Percentiles rank a stretch among this genome's conserved stretches.
Conservation (phyloP, 495 filamentous ascomycete genomes). For the Hyaloscypha hepaticicola region DNA sequence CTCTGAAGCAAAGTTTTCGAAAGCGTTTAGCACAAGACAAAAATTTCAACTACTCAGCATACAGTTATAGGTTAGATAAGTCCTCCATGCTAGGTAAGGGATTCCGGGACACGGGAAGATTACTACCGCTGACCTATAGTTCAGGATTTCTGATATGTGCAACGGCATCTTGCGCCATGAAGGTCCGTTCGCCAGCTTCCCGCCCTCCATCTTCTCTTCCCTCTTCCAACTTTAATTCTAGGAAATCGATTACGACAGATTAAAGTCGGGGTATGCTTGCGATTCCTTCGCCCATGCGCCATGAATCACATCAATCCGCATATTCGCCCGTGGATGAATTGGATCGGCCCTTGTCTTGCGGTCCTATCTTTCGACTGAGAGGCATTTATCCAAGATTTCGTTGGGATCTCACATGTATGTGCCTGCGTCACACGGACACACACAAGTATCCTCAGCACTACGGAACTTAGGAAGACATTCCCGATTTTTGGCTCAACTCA, state of each 20-base stretch:
- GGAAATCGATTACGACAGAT: neutral
- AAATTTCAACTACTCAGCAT: neutral
- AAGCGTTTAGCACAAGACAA: neutral
- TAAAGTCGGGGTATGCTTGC: neutral
- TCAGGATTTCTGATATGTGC: neutral
- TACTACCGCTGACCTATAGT: neutral
- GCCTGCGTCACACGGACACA: neutral
- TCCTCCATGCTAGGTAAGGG: neutral
- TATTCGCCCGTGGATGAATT: neutral
- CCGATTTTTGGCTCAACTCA: neutral
- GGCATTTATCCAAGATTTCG: neutral
- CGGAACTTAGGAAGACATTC: neutral
- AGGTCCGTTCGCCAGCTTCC: neutral
- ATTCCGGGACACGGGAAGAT: neutral
- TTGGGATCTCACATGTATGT: neutral
- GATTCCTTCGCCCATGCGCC: neutral
- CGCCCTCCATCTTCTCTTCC: neutral
- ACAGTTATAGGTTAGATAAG: neutral
- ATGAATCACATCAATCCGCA: neutral
- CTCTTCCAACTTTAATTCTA: neutral
- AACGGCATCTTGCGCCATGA: neutral
- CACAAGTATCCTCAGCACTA: neutral
- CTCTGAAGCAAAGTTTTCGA: conserved; percentile 1
- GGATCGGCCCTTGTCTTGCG: neutral
- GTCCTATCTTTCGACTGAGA: neutral